Evolutionary conservation across 176 grass and related monocot species (phyloP).

Genomic region (Phyllostachys edulis): DNA sequence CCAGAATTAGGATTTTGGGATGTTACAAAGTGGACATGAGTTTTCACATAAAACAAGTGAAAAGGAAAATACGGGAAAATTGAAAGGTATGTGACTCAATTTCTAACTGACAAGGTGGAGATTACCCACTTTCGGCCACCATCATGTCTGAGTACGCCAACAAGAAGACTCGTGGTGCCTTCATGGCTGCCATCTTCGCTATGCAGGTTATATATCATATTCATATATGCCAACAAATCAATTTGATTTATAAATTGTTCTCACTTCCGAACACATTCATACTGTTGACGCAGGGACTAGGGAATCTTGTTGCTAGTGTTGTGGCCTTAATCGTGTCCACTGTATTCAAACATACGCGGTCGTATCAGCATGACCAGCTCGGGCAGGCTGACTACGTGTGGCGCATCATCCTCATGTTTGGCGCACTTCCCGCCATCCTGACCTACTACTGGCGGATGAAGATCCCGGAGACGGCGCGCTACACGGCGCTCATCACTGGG

Average conservation of each 20-base stretch:
- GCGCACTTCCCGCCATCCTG: background rate
- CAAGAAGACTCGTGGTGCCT: constrained; percentile 7
- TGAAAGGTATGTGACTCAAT: too few relatives aligned
- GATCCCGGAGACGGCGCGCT: constrained; percentile 17
- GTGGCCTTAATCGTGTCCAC: background rate
- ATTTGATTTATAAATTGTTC: background rate
- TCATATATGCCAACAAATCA: background rate
- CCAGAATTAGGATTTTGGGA: too few relatives aligned
- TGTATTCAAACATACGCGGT: background rate
- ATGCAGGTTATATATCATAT: constrained; percentile 22
- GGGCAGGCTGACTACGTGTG: background rate
- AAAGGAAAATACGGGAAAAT: too few relatives aligned
- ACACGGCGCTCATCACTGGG: constrained; percentile 60
- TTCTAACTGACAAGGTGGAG: background rate
- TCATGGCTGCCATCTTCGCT: constrained; percentile 39
- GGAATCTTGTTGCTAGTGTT: background rate
- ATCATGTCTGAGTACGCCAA: constrained; percentile 38
- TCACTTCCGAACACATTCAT: background rate
- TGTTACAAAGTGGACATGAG: too few relatives aligned
- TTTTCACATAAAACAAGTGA: too few relatives aligned
- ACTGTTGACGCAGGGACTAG: background rate
- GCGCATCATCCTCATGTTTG: background rate
- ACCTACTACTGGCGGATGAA: constrained; percentile 65
- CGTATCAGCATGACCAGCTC: background rate
- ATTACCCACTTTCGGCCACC: constrained; percentile 38